phyloP scores from a whole-genome alignment of 768 basidiomycete species.

The Podaxis rugospora region DNA sequence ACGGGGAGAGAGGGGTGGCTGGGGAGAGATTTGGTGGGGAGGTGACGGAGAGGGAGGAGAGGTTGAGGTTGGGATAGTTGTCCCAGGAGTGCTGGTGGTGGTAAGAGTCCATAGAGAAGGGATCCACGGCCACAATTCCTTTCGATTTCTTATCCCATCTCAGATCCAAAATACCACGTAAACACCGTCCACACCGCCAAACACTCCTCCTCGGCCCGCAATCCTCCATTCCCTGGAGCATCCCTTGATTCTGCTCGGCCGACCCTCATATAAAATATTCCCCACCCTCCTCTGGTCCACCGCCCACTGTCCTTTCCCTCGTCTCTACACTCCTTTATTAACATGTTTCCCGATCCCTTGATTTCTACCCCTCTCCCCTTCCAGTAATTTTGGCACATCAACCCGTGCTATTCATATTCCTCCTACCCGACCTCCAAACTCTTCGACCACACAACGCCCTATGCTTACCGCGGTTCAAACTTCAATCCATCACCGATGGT shows the following conservation, averaged over 20 bases:
- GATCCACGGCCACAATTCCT: not conserved
- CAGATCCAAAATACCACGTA: constrained; percentile 9
- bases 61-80: constrained; percentile 56
- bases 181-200: constrained; percentile 12
- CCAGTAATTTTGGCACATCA: not conserved
- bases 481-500: not conserved
- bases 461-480: not conserved
- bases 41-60: constrained; percentile 60
- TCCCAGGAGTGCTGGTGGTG: constrained; percentile 26
- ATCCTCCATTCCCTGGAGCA: not conserved
- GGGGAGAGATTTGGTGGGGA: constrained; percentile 67
- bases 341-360: not conserved
- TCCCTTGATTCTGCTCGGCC: not conserved
- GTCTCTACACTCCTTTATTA: not conserved
- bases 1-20: constrained; percentile 35
- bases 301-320: not conserved
- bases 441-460: not conserved
- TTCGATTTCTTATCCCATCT: constrained; percentile 12
- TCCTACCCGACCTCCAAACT: not conserved
- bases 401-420: constrained; percentile 1
- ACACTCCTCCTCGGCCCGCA: constrained; percentile 8
- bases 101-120: constrained; percentile 10
- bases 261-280: not conserved
- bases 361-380: not conserved
- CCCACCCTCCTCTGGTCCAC: not conserved